Evolutionary conservation across 176 grass and related monocot genomes (phyloP), one percentile per base, ranked within the genome.

Genomic region (Microstegium vimineum): DNA sequence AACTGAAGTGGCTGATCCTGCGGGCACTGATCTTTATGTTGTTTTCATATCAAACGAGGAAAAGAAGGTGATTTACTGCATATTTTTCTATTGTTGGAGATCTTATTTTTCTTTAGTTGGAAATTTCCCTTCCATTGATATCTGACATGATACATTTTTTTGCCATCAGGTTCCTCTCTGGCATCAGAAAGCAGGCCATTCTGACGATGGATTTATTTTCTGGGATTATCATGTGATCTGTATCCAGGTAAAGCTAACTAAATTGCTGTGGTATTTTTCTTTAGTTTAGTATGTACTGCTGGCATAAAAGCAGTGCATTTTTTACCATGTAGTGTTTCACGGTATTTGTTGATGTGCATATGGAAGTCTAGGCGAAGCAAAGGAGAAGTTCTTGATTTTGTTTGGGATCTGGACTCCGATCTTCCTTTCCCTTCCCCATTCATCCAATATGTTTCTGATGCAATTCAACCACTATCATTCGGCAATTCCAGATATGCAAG

Each of bases 191-290:
- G 92, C 89, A 66, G 91, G 95, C 66, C 57, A 72, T 76, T 72
- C 25, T 83, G 69, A 67, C 38, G 86, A 91, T 49, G 92, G 89
- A 46, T 84, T 95, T 85, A 87, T 95, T 70, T 28, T 89, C 66
- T 98, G 95, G 92, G 95, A 98, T 85, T 95, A 98, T 87, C 95
- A 98, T 86, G 92, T 93, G 40, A 95, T 95, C 32, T 98, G 95
- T 43, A 79, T 94, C 71, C 90, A 95, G 92, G 92, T 98, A 88
- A 85, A 84, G 18, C 45, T 36, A 62, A 81, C 41, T 31, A 13
- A 38, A 62, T 47, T 45, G 78, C 6, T 25, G 5, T 84, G 22
- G 0, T 54, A 84, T 27, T 75, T 82, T 57, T 5, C 14, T 90
- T 26, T 64, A 22, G 13, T 51, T 79, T 66, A 40, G 8, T 63